Base-by-base conservation (phyloP, 2,329 filamentous ascomycete species). In the Chaetomium sp. region DNA sequence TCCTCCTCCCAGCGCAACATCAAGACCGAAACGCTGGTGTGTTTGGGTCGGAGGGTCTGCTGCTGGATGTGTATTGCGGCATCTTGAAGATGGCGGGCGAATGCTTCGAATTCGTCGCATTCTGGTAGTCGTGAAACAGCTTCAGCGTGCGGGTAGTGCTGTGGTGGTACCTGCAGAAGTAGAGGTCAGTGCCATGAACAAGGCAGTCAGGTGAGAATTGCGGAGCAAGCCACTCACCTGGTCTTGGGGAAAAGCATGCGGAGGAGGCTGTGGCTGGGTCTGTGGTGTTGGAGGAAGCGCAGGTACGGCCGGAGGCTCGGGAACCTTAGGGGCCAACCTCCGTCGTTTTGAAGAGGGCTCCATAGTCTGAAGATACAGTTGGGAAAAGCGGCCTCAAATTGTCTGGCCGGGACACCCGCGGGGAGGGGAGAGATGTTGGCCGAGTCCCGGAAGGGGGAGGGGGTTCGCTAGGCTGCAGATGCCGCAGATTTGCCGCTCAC, bases 21-120 rank as follows among this genome's bases (percentile, higher is more conserved):
- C 38, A 89, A 75, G 12, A 87, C 86, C 4, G 85, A 87, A 16
- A 86, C 85, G 63, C 81, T 82, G 21, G 78, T 81, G 69, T 89
- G 87, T 27, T 82, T 81, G 3, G 81, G 80, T 64, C 81, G 82
- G 72, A 87, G 84, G 54, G 84, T 85, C 75, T 88, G 86, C 67
- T 84, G 82, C 73, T 87, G 85, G 69, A 89, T 87, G 71, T 87
- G 79, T 82, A 88, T 87, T 68, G 87, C 86, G 57, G 86, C 87
- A 81, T 89, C 87, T 73, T 89, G 87, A 53, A 89, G 81, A 77
- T 89, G 87, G 55, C 86, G 82, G 65, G 86, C 87, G 73, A 89
- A 89, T 60, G 85, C 82, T 75, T 89, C 87, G 76, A 89, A 89
- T 71, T 88, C 86, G 75, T 85, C 82, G 69, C 84, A 82, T 70